phyloP scores from a whole-genome alignment of 1,284 basidiomycete species.

The Pisolithus thermaeus region DNA sequence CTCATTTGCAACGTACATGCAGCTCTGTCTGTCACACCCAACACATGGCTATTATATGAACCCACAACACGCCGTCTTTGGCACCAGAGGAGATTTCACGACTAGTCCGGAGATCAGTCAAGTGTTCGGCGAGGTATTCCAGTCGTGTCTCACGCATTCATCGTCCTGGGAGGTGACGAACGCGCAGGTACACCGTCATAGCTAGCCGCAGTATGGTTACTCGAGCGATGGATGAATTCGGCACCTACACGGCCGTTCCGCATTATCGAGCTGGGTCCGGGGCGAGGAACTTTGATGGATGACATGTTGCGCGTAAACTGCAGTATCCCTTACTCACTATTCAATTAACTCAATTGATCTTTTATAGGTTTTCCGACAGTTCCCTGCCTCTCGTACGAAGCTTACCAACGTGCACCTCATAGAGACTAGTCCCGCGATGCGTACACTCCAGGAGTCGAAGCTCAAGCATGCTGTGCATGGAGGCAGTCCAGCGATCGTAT shows the following conservation, averaged over 20 bases:
- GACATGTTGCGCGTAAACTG: constrained; percentile 81
- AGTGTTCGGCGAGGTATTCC: constrained; percentile 87
- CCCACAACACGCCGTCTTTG: constrained; percentile 70
- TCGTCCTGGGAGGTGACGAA: constrained; percentile 32
- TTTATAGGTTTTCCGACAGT: constrained; percentile 51
- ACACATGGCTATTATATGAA: constrained; percentile 88
- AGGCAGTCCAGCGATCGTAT: constrained; percentile 44
- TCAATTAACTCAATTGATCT: background rate
- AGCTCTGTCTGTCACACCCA: constrained; percentile 82
- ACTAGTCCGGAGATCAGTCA: constrained; percentile 97
- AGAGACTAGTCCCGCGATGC: constrained; percentile 73
- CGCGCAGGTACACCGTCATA: constrained; percentile 31
- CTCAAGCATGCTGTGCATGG: constrained; percentile 33
- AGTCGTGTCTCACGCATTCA: background rate
- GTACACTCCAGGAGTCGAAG: constrained; percentile 56
- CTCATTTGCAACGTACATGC: constrained; percentile 83
- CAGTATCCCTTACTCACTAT: constrained; percentile 16
- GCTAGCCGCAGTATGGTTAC: constrained; percentile 83
- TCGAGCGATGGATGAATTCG: constrained; percentile 71
- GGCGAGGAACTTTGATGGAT: constrained; percentile 86
- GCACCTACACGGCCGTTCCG: constrained; percentile 54
- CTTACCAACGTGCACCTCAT: constrained; percentile 68
- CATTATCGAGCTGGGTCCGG: constrained; percentile 91
- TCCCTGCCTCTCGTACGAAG: constrained; percentile 35
- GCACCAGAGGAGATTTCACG: constrained; percentile 87